Evolutionary conservation across 2,329 filamentous ascomycete species (phyloP).

Genomic region (Alternaria longipes): DNA sequence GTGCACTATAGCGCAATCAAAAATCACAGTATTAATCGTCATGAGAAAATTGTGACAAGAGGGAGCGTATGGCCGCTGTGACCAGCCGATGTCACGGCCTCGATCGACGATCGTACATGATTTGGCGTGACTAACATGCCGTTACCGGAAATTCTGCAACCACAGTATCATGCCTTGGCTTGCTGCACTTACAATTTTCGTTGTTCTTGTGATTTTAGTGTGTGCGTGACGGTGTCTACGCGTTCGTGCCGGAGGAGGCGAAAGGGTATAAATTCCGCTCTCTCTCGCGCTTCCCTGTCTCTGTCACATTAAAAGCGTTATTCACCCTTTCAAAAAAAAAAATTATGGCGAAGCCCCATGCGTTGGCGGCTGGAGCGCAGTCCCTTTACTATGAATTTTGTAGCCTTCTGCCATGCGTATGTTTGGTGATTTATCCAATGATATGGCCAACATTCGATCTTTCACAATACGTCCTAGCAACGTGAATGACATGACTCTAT

Average conservation of each 20-base stretch:
- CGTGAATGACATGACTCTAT: not conserved
- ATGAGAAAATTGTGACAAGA: not conserved
- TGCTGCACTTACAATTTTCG: rapidly evolving
- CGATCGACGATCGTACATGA: not conserved
- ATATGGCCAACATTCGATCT: not conserved
- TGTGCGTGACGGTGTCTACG: not conserved
- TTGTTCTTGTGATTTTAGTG: not conserved
- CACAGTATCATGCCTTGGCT: not conserved
- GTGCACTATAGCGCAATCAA: no score
- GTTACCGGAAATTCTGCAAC: not conserved
- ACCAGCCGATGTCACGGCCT: not conserved
- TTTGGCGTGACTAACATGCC: not conserved
- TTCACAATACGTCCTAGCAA: not conserved
- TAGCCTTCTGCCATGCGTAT: no score
- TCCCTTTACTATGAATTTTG: no score
- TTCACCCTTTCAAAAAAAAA: not conserved
- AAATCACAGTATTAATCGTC: no score
- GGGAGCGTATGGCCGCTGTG: not conserved
- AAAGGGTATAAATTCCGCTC: not conserved
- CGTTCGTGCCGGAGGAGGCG: not conserved
- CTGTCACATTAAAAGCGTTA: not conserved
- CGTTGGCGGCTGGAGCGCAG: no score
- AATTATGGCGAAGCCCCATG: no score
- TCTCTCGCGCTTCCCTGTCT: not conserved
- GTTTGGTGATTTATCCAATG: not conserved